phyloP scores from a whole-genome alignment of 148 eudicot species.

The Rheum nobile region DNA sequence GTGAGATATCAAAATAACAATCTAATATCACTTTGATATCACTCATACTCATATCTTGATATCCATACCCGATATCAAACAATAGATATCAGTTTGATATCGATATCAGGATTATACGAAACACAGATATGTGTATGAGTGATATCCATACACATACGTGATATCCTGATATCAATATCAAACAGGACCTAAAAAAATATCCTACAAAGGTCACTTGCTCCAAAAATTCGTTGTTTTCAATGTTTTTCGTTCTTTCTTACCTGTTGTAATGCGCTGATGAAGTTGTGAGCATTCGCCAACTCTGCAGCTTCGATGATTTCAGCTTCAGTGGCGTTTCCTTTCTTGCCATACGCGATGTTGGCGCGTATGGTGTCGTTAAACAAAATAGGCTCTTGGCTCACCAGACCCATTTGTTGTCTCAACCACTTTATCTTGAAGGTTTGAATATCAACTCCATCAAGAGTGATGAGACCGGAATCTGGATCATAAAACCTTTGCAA shows the following conservation, averaged over 20 bases:
- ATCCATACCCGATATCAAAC: too few species aligned
- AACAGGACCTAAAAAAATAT: too few species aligned
- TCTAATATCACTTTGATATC: too few species aligned
- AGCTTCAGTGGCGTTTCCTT: constrained; percentile 43
- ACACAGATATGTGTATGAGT: too few species aligned
- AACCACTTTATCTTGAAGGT: constrained; percentile 58
- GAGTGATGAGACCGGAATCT: constrained; percentile 40
- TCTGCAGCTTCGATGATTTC: constrained; percentile 50
- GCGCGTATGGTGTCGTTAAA: constrained; percentile 57
- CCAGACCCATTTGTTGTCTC: constrained; percentile 75
- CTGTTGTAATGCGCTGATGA: constrained; percentile 53
- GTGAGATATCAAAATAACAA: too few species aligned
- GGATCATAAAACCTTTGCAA: constrained; percentile 69
- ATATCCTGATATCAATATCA: too few species aligned
- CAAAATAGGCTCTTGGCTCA: constrained; percentile 67
- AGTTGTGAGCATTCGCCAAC: constrained; percentile 67
- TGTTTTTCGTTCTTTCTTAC: constrained; percentile 10
- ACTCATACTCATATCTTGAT: too few species aligned
- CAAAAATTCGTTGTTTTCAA: too few species aligned
- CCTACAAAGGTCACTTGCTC: too few species aligned
- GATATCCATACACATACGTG: too few species aligned
- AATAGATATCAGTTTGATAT: too few species aligned
- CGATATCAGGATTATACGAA: too few species aligned
- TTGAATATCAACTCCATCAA: constrained; percentile 56
- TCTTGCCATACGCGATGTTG: constrained; percentile 64